These are phyloP conservation scores for Claviceps paspali DNA, from an alignment of 2,329 filamentous ascomycete genomes.

Conservation along the genomic window DNA sequence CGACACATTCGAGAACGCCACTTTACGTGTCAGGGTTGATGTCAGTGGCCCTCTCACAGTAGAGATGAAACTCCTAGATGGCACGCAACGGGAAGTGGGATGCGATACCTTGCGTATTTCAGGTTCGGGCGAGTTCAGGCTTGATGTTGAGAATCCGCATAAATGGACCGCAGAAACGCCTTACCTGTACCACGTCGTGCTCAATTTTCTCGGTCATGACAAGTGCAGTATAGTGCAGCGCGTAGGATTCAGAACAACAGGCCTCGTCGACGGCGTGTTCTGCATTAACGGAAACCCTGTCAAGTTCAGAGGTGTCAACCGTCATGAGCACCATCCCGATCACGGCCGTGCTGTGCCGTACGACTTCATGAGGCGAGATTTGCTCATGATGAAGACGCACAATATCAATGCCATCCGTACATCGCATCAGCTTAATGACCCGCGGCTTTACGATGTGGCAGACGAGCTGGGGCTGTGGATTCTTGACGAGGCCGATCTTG, in stretches of 20 bases:
- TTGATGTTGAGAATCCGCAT: slow-evolving; percentile 32
- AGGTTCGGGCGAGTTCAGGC: slow-evolving; percentile 22
- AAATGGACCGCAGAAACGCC: slow-evolving; percentile 60
- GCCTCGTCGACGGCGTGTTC: slow-evolving; percentile 45
- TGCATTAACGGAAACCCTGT: slow-evolving; percentile 50
- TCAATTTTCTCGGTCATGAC: slow-evolving; percentile 17
- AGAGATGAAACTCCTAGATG: slow-evolving; percentile 21
- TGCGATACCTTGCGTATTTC: slow-evolving; percentile 12
- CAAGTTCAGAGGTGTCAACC: slow-evolving; percentile 52
- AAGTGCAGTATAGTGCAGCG: slow-evolving; percentile 30
- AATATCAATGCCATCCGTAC: slow-evolving; percentile 58
- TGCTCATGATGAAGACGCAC: slow-evolving; percentile 50
- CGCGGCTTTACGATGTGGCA: slow-evolving; percentile 42
- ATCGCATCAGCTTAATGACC: slow-evolving; percentile 50
- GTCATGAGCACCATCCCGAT: slow-evolving; percentile 53
- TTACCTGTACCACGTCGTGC: slow-evolving; percentile 38
- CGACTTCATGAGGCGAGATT: slow-evolving; percentile 43
- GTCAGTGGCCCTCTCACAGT: slow-evolving; percentile 21
- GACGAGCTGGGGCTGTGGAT: slow-evolving; percentile 51
- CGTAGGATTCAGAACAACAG: slow-evolving; percentile 48
- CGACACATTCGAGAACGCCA: slow-evolving; percentile 35
- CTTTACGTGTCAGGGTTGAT: slow-evolving; percentile 29
- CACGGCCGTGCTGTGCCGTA: slow-evolving; percentile 47
- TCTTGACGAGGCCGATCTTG: slow-evolving; percentile 41
- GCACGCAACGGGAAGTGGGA: slow-evolving; percentile 14